Evolutionary conservation across 176 grass and related monocot genomes (phyloP).

Genomic region (Typha latifolia): DNA sequence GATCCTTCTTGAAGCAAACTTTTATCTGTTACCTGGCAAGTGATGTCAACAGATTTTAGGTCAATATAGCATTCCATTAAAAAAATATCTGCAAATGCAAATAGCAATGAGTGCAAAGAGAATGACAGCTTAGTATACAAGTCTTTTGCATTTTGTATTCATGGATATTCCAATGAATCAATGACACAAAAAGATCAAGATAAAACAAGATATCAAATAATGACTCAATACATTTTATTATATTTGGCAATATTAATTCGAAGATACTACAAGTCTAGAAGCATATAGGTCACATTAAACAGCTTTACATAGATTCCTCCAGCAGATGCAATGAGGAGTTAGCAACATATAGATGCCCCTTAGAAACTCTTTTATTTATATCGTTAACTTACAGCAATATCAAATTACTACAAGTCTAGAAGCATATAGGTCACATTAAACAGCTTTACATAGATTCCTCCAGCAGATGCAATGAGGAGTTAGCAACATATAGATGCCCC

Average conservation of each 20-base stretch:
- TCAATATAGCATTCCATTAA: not conserved
- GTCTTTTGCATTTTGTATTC: not conserved
- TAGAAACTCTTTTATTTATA: too few relatives aligned
- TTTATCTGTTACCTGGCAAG: conserved; percentile 83
- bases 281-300: not conserved
- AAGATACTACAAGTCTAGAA: not conserved
- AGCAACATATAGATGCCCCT: not conserved
- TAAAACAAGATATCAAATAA: too few relatives aligned
- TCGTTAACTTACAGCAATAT: too few relatives aligned
- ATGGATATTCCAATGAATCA: not conserved
- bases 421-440: not conserved
- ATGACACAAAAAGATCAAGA: not conserved
- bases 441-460: not conserved
- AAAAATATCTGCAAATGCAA: conserved; percentile 7
- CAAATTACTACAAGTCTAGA: not conserved
- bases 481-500: not conserved
- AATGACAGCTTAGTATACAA: not conserved
- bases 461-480: not conserved
- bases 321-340: not conserved
- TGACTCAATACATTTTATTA: too few relatives aligned
- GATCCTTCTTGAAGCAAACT: conserved; percentile 55
- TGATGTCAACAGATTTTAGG: conserved; percentile 8
- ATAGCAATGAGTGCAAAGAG: conserved; percentile 1
- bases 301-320: not conserved
- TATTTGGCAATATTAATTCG: not conserved